These are phyloP conservation scores for Tephrocybe sp. DNA, from an alignment of 768 basidiomycete species.

Conservation along the genomic window DNA sequence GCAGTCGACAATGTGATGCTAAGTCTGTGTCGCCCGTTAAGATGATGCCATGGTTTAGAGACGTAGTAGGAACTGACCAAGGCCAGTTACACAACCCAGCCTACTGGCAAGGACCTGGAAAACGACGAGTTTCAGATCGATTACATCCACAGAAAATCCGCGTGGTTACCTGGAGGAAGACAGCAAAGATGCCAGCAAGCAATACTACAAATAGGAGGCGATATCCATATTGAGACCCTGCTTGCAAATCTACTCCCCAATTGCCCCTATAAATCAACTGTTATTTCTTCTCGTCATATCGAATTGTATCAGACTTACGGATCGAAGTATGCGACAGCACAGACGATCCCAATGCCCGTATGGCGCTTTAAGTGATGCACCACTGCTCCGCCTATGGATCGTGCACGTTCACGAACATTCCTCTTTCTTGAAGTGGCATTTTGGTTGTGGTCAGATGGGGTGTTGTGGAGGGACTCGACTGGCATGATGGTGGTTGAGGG, in stretches of 20 bases:
- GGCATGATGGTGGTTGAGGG: slow-evolving; percentile 25
- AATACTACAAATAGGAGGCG: slow-evolving; percentile 83
- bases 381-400: slow-evolving; percentile 28
- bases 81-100: slow-evolving; percentile 79
- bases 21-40: slow-evolving; percentile 32
- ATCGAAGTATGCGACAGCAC: slow-evolving; percentile 86
- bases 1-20: slow-evolving; percentile 57
- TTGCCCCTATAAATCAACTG: slow-evolving; percentile 55
- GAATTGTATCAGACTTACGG: slow-evolving; percentile 49
- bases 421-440: slow-evolving; percentile 2
- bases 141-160: background rate
- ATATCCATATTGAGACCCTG: slow-evolving; percentile 84
- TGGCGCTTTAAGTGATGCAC: slow-evolving; percentile 59
- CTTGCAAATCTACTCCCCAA: slow-evolving; percentile 88
- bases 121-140: slow-evolving; percentile 1
- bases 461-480: slow-evolving; percentile 15
- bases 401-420: slow-evolving; percentile 24
- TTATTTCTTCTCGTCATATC: background rate
- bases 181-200: slow-evolving; percentile 77
- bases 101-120: slow-evolving; percentile 76
- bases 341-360: slow-evolving; percentile 82
- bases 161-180: slow-evolving; percentile 67
- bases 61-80: slow-evolving; percentile 46
- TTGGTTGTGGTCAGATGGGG: background rate
- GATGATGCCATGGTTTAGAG: background rate